Percentiles rank a stretch among this genome's conserved stretches.
Conservation (phyloP, 768 basidiomycete genomes). For the Hebeloma cylindrosporum region DNA sequence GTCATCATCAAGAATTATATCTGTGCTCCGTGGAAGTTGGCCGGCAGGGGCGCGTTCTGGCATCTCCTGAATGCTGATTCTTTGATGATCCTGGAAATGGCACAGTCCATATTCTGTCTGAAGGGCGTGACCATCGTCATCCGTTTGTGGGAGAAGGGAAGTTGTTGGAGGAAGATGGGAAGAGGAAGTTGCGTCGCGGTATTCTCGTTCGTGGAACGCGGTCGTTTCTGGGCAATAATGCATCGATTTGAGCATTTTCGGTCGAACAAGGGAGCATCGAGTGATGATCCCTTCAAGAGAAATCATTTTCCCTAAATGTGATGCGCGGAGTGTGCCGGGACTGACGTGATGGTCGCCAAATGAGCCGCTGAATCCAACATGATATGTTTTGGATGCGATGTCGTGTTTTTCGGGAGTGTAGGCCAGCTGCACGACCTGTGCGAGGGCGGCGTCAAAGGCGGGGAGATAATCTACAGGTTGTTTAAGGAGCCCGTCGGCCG, state of each 20-base stretch:
- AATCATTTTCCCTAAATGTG: constrained; percentile 94
- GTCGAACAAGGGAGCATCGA: constrained; percentile 94
- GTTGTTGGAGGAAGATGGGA: constrained; percentile 85
- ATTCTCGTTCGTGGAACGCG: constrained; percentile 83
- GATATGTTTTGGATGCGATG: constrained; percentile 76
- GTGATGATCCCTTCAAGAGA: constrained; percentile 98
- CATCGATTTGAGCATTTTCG: constrained; percentile 96
- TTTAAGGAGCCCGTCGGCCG: constrained; percentile 85
- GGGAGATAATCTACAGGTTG: constrained; percentile 85
- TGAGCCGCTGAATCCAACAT: constrained; percentile 90
- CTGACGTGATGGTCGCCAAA: constrained; percentile 99
- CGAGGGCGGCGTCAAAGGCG: constrained; percentile 85
- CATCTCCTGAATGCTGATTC: constrained; percentile 99
- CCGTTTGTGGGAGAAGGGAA: constrained; percentile 84
- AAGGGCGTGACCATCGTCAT: constrained; percentile 84
- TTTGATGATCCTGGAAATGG: constrained; percentile 94
- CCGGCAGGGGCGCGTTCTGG: constrained; percentile 98
- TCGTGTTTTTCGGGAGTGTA: constrained; percentile 82
- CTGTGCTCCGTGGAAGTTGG: constrained; percentile 93
- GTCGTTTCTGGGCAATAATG: constrained; percentile 92
- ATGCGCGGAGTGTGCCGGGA: constrained; percentile 85
- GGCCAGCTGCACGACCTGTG: constrained; percentile 67
- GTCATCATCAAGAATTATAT: constrained; percentile 95
- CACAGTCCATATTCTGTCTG: constrained; percentile 92
- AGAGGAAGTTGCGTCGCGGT: constrained; percentile 89